These are phyloP conservation scores for Chloris gayana DNA, from an alignment of 176 grass and related monocot genomes.

Conservation along the genomic window DNA sequence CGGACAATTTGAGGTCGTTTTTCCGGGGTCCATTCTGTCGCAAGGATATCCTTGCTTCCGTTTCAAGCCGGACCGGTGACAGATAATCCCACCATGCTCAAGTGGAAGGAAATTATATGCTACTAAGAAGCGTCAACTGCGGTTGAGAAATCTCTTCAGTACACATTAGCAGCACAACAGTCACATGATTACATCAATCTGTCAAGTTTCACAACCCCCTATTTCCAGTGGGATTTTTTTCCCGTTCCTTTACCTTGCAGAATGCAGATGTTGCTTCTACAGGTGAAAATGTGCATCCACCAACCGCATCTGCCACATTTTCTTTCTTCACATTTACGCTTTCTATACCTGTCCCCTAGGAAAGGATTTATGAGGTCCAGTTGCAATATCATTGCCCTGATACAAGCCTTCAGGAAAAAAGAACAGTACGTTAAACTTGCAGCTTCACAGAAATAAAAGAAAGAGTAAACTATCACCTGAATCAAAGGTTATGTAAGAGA, in stretches of 20 bases:
- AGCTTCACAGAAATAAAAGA: background rate
- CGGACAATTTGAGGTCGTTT: slow-evolving; percentile 20
- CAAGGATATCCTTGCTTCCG: slow-evolving; percentile 37
- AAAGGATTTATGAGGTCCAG: background rate
- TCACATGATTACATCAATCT: background rate
- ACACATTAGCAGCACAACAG: background rate
- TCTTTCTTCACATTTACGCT: slow-evolving; percentile 34
- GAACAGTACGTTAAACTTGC: slow-evolving; percentile 7
- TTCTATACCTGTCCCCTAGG: background rate
- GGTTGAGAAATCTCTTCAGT: slow-evolving; percentile 44
- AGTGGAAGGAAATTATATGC: slow-evolving; percentile 19
- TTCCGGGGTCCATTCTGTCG: slow-evolving; percentile 11
- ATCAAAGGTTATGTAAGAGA: background rate
- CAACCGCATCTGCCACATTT: slow-evolving; percentile 29
- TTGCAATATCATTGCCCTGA: background rate
- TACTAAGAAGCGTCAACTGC: slow-evolving; percentile 13
- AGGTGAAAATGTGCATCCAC: slow-evolving; percentile 40
- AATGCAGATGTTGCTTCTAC: slow-evolving; percentile 31
- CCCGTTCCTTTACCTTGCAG: slow-evolving; percentile 21
- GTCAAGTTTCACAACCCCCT: slow-evolving; percentile 17
- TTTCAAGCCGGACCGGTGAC: slow-evolving; percentile 37
- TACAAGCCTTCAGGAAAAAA: background rate
- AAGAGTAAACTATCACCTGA: background rate
- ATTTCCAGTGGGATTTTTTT: slow-evolving; percentile 16
- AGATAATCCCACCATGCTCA: slow-evolving; percentile 21